Conservation (phyloP, 306 rosid species). For the Hippophae tibetana region DNA sequence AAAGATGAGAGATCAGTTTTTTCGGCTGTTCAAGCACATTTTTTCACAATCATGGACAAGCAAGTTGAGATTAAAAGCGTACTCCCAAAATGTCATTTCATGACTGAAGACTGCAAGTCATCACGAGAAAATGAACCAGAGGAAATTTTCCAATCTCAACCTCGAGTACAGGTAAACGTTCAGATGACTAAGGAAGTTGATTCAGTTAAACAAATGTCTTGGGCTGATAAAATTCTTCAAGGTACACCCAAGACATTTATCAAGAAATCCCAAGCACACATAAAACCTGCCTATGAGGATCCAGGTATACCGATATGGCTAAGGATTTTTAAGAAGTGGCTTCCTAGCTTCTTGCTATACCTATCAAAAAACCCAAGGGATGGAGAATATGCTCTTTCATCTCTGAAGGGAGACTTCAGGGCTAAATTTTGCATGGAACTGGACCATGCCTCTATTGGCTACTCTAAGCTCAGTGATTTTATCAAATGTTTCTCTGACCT, state of each 20-base stretch:
- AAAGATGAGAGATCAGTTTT: slow-evolving; percentile 27
- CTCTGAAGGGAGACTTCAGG: slow-evolving; percentile 33
- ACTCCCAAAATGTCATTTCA: slow-evolving; percentile 10
- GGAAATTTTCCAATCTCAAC: slow-evolving; percentile 3
- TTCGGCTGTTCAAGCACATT: slow-evolving; percentile 25
- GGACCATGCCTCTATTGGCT: slow-evolving; percentile 32
- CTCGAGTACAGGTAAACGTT: slow-evolving; percentile 2
- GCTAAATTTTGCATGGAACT: slow-evolving; percentile 27
- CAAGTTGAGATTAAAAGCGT: slow-evolving; percentile 29
- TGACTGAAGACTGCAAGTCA: slow-evolving; percentile 10
- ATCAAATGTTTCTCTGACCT: slow-evolving; percentile 22
- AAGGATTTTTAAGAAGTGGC: slow-evolving; percentile 31
- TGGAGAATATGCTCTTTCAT: slow-evolving; percentile 34
- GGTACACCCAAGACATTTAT: slow-evolving; percentile 4
- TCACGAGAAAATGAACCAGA: slow-evolving; percentile 4
- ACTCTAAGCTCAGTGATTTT: slow-evolving; percentile 33
- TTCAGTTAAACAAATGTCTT: slow-evolving; percentile 17
- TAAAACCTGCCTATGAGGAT: background rate
- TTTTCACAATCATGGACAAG: slow-evolving; percentile 21
- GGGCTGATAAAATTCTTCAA: slow-evolving; percentile 12
- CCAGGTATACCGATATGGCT: slow-evolving; percentile 28
- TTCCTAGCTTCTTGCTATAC: slow-evolving; percentile 21
- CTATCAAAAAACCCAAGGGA: slow-evolving; percentile 17
- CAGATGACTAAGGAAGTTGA: slow-evolving; percentile 14
- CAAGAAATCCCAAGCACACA: slow-evolving; percentile 9